A percentile compares a stretch with the other conserved stretches of the same genome.
Conservation (phyloP, 495 filamentous ascomycete species). For the Daldinia grandis region DNA sequence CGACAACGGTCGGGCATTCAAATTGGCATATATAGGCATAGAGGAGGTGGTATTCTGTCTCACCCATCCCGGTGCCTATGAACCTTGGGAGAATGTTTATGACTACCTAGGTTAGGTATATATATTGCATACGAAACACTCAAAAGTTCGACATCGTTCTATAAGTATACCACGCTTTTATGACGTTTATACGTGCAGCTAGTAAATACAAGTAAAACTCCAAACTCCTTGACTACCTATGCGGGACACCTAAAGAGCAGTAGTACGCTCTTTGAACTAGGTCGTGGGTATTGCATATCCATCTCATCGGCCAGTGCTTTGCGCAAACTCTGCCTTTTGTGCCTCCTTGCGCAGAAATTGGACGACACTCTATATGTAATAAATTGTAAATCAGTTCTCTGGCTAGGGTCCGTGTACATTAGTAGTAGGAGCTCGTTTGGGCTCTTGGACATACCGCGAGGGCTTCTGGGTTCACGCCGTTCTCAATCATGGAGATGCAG, state of each 20-base stretch:
- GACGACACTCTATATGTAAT: constrained; percentile 68
- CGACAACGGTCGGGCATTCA: constrained; percentile 19
- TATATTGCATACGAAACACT: constrained; percentile 19
- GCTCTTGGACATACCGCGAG: constrained; percentile 74
- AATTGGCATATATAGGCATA: constrained; percentile 33
- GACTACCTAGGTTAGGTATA: constrained; percentile 26
- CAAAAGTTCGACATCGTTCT: constrained; percentile 10
- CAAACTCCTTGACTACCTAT: constrained; percentile 21
- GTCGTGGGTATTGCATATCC: background rate
- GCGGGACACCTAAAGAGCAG: constrained; percentile 3
- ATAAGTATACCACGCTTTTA: background rate
- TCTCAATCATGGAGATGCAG: constrained; percentile 94
- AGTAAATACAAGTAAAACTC: constrained; percentile 15
- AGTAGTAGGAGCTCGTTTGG: background rate
- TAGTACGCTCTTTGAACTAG: background rate
- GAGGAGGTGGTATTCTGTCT: constrained; percentile 11
- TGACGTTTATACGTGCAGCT: background rate
- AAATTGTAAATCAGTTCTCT: background rate
- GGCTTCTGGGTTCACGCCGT: constrained; percentile 95
- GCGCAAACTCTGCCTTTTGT: constrained; percentile 50
- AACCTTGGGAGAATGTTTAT: constrained; percentile 20
- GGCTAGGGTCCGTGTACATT: background rate
- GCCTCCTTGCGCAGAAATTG: constrained; percentile 75
- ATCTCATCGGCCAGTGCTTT: constrained; percentile 41
- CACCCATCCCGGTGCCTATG: constrained; percentile 9